Evolutionary conservation across 2,329 filamentous ascomycete species (phyloP), one percentile per base, ranked within the genome.

Genomic region (Trematosphaeria pertusa): DNA sequence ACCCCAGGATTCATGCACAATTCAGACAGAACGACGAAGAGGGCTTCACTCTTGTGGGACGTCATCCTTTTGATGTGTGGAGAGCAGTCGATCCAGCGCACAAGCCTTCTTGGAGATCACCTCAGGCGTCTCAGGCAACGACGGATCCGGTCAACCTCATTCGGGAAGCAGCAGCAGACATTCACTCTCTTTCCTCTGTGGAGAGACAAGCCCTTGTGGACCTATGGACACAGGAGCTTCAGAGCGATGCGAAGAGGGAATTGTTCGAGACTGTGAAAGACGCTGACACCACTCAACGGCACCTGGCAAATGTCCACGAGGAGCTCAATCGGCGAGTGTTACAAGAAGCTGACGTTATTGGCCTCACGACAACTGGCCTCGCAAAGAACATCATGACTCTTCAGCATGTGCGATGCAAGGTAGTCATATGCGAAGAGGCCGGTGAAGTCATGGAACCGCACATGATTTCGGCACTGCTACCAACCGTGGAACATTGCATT

Each of bases 371-470:
- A 0, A 82, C 79, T 0, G 83, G 83, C 0, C 69, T 87, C 2
- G 84, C 84, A 75, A 83, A 59, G 69, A 71, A 81, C 12, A 64
- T 83, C 0, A 65, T 74, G 0, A 53, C 81, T 1, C 69, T 88
- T 0, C 73, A 76, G 6, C 73, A 75, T 6, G 48, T 86, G 1
- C 60, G 69, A 5, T 71, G 73, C 22, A 86, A 86, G 49, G 78
- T 87, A 0, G 64, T 89, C 12, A 62, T 89, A 1, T 87, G 82
- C 24, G 86, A 89, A 61, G 86, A 89, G 58, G 86, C 86, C 1
- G 86, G 81, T 0, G 86, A 89, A 51, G 82, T 89, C 0, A 72
- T 88, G 22, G 87, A 89, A 61, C 75, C 82, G 0, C 85, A 88
- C 48, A 71, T 82, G 2, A 62, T 88, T 1, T 82, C 82, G 0